A percentile compares a stretch with the other conserved stretches of the same genome.
Evolutionary conservation across 306 rosid species (phyloP).

Genomic region (Rubus parviflorus): DNA sequence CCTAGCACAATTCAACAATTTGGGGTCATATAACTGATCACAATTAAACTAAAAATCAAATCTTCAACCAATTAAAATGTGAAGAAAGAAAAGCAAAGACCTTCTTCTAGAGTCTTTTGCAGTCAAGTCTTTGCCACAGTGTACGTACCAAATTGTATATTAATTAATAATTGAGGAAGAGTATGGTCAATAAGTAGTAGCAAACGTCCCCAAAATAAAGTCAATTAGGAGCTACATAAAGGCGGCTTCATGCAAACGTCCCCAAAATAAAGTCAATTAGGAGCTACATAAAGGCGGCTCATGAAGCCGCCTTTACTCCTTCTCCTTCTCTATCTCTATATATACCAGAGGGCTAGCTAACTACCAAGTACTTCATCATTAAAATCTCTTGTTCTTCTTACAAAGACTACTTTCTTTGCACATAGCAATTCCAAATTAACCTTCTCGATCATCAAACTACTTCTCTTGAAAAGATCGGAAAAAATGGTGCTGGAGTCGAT

Average conservation of each 20-base stretch:
- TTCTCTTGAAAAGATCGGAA: background rate
- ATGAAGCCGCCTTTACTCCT: background rate
- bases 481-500: slow-evolving; percentile 1
- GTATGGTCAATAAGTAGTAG: background rate
- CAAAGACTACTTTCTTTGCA: background rate
- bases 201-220: background rate
- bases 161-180: background rate
- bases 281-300: background rate
- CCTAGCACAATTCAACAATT: background rate
- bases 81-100: background rate
- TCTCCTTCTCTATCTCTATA: background rate
- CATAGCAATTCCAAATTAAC: background rate
- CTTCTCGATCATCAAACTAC: background rate
- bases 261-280: background rate
- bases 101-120: background rate
- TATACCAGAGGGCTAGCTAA: background rate
- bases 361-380: background rate
- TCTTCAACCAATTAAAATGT: background rate
- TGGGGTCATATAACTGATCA: background rate
- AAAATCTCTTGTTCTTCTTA: background rate
- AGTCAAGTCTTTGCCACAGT: background rate
- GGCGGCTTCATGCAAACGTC: background rate
- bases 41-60: background rate
- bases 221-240: background rate
- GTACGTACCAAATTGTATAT: background rate